Base-by-base conservation (phyloP, 768 basidiomycete genomes). In the Suillus spraguei region DNA sequence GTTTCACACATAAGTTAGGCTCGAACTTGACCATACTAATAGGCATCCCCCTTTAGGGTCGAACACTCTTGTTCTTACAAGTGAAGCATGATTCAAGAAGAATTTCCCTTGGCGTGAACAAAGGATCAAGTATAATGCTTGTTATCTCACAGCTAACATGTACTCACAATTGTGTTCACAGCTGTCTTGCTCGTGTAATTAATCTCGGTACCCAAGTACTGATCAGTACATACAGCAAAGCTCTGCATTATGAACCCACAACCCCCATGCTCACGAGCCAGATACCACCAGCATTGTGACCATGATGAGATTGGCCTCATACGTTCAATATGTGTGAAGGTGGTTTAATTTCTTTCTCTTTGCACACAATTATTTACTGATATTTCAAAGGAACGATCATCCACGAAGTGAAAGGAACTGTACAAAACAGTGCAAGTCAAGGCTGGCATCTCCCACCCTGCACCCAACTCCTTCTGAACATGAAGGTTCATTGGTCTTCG, bases 121-220 rank as follows among this genome's bases (percentile, higher is more conserved):
- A 46, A 46, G 44, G 44, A 46, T 46, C 44, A 46, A 46, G 44
- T 44, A 44, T 1, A n/a, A 3, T 10, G 44, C 44, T 44, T 3
- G 39, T 41, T 44, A n/a, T 44, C 20, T 44, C 8, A 4, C 35
- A 58, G 44, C 20, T n/a, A 20, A 44, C 20, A 44, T 44, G 44
- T n/a, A 20, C 44, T 44, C 44, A 46, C 44, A 41, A 44, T 46
- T 10, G 44, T 46, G 44, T 46, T 46, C n/a, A 41, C 39, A 75
- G 73, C 17, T 78, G 77, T 61, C 68, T 75, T 35, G 73, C 71
- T 0, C 77, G 78, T 61, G 66, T 77, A 41, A 72, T 78, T 64
- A 78, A 78, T 44, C 69, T 78, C 0, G 74, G 69, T 5, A 74
- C 70, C 0, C 74, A 78, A 61, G 74, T 67, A 1, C 11, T 78